Evolutionary conservation across 768 basidiomycete genomes (phyloP).

Genomic region (Pholiota molesta): DNA sequence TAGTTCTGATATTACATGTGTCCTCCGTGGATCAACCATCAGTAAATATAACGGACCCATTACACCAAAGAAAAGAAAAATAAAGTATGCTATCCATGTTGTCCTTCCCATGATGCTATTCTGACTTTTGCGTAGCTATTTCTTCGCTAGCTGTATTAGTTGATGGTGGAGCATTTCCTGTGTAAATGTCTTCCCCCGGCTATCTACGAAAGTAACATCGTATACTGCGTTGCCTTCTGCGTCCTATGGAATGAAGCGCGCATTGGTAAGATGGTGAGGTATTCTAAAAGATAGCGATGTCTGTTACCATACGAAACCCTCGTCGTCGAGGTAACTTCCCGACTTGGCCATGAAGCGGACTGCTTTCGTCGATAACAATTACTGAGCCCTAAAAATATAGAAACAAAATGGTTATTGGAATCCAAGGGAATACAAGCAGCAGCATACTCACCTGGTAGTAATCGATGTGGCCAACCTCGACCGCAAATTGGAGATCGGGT

Average conservation of each 20-base stretch:
- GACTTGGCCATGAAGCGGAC: background rate
- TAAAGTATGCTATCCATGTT: background rate
- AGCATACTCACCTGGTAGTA: constrained; percentile 2
- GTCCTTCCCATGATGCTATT: too few relatives aligned
- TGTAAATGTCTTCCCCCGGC: background rate
- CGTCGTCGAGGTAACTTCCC: constrained; percentile 2
- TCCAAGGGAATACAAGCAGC: too few relatives aligned
- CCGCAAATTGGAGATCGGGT: constrained; percentile 6
- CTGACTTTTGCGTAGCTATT: background rate
- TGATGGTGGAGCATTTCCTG: constrained; percentile 11
- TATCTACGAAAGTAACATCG: background rate
- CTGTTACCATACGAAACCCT: constrained; percentile 3
- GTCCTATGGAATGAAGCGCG: background rate
- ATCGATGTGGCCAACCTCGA: constrained; percentile 5
- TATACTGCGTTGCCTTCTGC: constrained; percentile 4
- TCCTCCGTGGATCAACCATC: too few relatives aligned
- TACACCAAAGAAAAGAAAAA: background rate
- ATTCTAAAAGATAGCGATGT: background rate
- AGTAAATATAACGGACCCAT: too few relatives aligned
- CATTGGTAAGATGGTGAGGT: too few relatives aligned
- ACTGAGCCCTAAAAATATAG: background rate
- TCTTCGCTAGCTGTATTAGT: background rate
- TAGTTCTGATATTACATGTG: too few relatives aligned
- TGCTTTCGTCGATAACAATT: background rate
- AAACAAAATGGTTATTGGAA: background rate